Evolutionary conservation across 805 yeast species (phyloP).

Genomic region (Nakazawaea wickerhamii): DNA sequence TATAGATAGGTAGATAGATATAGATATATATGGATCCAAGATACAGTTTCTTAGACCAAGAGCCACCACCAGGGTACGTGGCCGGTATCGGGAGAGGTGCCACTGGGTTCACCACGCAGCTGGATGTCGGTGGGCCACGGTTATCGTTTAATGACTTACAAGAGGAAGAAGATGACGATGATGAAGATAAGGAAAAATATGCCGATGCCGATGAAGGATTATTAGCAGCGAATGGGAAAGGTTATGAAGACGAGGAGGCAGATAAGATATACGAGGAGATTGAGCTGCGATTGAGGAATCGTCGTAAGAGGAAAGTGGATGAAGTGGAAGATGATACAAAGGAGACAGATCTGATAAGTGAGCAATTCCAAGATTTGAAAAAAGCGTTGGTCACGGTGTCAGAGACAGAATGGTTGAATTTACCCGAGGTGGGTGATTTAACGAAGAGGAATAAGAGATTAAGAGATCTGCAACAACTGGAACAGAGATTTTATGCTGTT

Average conservation of each 20-base stretch:
- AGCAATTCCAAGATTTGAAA: slow-evolving; percentile 68
- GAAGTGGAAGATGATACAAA: slow-evolving; percentile 13
- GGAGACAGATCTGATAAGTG: slow-evolving; percentile 29
- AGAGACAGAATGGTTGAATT: slow-evolving; percentile 67
- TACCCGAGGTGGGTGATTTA: slow-evolving; percentile 87
- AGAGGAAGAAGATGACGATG: slow-evolving; percentile 19
- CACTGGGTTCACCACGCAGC: slow-evolving; percentile 82
- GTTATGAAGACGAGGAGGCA: slow-evolving; percentile 72
- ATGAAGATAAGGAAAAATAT: slow-evolving; percentile 22
- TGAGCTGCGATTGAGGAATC: slow-evolving; percentile 46
- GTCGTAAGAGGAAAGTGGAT: slow-evolving; percentile 17
- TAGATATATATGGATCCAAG: slow-evolving; percentile 11
- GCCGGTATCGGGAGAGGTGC: slow-evolving; percentile 97
- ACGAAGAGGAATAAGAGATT: slow-evolving; percentile 75
- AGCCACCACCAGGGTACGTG: slow-evolving; percentile 84
- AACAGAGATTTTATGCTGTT: slow-evolving; percentile 72
- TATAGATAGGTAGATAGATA: too few species aligned
- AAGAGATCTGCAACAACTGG: slow-evolving; percentile 54
- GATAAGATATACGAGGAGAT: slow-evolving; percentile 60
- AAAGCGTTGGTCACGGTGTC: slow-evolving; percentile 52
- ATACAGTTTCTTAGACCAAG: slow-evolving; percentile 61
- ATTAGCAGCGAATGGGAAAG: slow-evolving; percentile 15
- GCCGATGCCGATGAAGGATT: slow-evolving; percentile 19
- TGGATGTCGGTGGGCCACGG: slow-evolving; percentile 56
- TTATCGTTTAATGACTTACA: slow-evolving; percentile 25